These are phyloP conservation scores for Paratinospora sagittata DNA, from an alignment of 164 flowering plant species.

Conservation along the genomic window DNA sequence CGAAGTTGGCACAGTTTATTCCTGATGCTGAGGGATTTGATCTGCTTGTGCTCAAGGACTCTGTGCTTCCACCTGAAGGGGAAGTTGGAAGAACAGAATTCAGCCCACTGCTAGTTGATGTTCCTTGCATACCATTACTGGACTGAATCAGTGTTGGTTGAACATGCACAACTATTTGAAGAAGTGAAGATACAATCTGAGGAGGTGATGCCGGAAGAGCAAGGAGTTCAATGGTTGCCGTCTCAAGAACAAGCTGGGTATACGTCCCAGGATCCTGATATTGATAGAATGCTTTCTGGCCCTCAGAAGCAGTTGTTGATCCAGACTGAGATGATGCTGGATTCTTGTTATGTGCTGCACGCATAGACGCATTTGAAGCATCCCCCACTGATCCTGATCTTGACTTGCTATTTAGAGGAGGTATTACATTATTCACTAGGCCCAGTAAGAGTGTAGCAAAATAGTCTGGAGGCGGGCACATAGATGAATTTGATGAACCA, in stretches of 20 bases:
- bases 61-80: slow-evolving; percentile 95
- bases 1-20: slow-evolving; percentile 62
- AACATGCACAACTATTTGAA: slow-evolving; percentile 83
- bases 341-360: slow-evolving; percentile 45
- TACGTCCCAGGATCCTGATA: slow-evolving; percentile 94
- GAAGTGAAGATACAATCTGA: slow-evolving; percentile 79
- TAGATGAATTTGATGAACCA: slow-evolving; percentile 57
- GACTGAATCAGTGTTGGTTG: slow-evolving; percentile 89
- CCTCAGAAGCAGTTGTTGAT: slow-evolving; percentile 46
- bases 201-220: slow-evolving; percentile 86
- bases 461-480: slow-evolving; percentile 85
- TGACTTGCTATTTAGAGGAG: slow-evolving; percentile 58
- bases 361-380: slow-evolving; percentile 33
- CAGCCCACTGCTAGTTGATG: slow-evolving; percentile 48
- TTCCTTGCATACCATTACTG: slow-evolving; percentile 65
- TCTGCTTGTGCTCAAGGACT: slow-evolving; percentile 73
- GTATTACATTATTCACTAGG: slow-evolving; percentile 86
- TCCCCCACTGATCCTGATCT: slow-evolving; percentile 57
- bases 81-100: slow-evolving; percentile 82
- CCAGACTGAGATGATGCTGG: slow-evolving; percentile 53
- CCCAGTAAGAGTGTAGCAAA: slow-evolving; percentile 75
- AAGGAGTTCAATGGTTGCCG: slow-evolving; percentile 86
- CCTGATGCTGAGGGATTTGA: slow-evolving; percentile 64
- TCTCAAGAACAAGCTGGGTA: slow-evolving; percentile 94
- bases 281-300: slow-evolving; percentile 86